Conservation (phyloP, 2,329 filamentous ascomycete genomes). For the Thelonectria rubi region DNA sequence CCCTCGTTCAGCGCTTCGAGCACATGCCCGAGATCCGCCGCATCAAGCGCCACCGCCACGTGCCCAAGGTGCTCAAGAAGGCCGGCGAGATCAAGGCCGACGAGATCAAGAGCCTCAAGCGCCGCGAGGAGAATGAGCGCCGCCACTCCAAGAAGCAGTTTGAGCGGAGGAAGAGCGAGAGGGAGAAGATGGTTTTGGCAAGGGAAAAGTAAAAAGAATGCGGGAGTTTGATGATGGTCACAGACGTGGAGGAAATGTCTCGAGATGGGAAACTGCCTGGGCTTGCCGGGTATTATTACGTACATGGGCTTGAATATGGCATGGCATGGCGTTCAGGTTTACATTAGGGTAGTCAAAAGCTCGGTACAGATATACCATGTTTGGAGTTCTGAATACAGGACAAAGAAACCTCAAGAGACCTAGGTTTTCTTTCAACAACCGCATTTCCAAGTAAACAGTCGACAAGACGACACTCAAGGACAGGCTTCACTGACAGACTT, state of each 20-base stretch:
- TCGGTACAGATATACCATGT: constrained; percentile 33
- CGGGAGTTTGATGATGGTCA: background rate
- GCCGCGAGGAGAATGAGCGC: constrained; percentile 91
- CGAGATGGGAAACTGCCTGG: constrained; percentile 17
- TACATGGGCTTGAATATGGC: constrained; percentile 37
- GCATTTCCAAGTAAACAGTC: background rate
- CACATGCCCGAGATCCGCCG: constrained; percentile 97
- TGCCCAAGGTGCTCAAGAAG: constrained; percentile 95
- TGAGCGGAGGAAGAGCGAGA: constrained; percentile 76
- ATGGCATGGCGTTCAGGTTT: constrained; percentile 49
- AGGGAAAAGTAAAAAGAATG: constrained; percentile 58
- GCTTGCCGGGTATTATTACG: constrained; percentile 23
- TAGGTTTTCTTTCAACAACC: background rate
- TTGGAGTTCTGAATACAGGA: constrained; percentile 4
- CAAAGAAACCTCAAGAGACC: constrained; percentile 1
- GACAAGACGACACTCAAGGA: background rate
- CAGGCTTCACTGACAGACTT: background rate
- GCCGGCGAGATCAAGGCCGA: constrained; percentile 92
- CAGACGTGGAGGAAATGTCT: background rate
- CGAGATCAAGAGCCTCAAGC: constrained; percentile 87
- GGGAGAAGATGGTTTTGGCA: constrained; percentile 91
- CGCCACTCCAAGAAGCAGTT: constrained; percentile 89
- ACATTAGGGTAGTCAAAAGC: constrained; percentile 31
- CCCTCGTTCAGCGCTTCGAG: constrained; percentile 82
- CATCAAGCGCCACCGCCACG: constrained; percentile 89